A percentile compares a stretch with the other conserved stretches of the same genome.
phyloP scores from a whole-genome alignment of 2,329 filamentous ascomycete genomes.

The Harringtonia aguacate region DNA sequence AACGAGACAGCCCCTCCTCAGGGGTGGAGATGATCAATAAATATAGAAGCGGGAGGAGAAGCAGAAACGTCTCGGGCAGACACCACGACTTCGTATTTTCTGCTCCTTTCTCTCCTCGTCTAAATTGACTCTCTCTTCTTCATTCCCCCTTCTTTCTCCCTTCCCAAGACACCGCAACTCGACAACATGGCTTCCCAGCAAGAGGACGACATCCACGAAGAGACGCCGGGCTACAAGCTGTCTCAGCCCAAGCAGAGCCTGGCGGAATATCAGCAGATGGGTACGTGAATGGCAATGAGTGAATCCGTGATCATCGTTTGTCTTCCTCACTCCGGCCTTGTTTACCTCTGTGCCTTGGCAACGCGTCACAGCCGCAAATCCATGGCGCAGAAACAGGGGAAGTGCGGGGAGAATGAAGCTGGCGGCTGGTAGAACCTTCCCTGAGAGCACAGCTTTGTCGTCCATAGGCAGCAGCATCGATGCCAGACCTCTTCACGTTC shows the following conservation, averaged over 20 bases:
- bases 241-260: constrained; percentile 94
- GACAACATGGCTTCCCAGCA: constrained; percentile 56
- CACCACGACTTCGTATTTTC: not conserved
- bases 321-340: not conserved
- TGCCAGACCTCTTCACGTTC: not conserved
- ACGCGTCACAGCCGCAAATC: no score
- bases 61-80: not conserved
- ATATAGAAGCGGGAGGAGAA: not conserved
- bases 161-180: constrained; percentile 4
- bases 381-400: not conserved
- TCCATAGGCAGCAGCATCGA: not conserved
- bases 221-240: constrained; percentile 95
- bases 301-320: no score
- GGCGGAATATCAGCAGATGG: constrained; percentile 87
- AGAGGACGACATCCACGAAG: constrained; percentile 68
- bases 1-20: constrained; percentile 1
- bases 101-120: not conserved
- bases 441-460: no score
- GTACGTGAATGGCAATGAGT: constrained; percentile 34
- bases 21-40: not conserved
- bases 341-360: not conserved
- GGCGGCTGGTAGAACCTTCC: no score
- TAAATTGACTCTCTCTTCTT: not conserved
- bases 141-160: not conserved
- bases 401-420: not conserved